phyloP scores from a whole-genome alignment of 176 grass and related monocot species.

The Zoysia pacifica region DNA sequence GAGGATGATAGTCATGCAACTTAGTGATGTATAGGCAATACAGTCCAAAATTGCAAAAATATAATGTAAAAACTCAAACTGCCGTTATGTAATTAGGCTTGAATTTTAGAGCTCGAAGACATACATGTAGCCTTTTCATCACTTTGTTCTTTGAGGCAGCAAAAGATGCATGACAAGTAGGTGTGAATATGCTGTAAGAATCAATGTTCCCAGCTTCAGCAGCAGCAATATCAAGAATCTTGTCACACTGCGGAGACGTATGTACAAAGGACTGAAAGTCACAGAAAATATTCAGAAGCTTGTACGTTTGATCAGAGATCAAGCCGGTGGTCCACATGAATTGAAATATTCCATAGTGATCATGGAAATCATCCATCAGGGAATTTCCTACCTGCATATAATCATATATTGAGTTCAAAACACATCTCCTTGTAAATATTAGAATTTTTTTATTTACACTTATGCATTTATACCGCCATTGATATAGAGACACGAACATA shows the following conservation, averaged over 20 bases:
- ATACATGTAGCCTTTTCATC: slow-evolving; percentile 85
- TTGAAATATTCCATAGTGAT: slow-evolving; percentile 94
- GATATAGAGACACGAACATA: slow-evolving; percentile 8
- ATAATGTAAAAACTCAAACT: slow-evolving; percentile 3
- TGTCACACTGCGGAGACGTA: slow-evolving; percentile 67
- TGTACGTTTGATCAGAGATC: slow-evolving; percentile 99
- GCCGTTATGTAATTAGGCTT: slow-evolving; percentile 19
- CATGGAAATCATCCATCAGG: slow-evolving; percentile 94
- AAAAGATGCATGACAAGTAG: slow-evolving; percentile 78
- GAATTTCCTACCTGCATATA: slow-evolving; percentile 95
- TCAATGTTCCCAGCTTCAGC: slow-evolving; percentile 89
- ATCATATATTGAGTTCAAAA: slow-evolving; percentile 1
- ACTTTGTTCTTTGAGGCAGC: slow-evolving; percentile 82
- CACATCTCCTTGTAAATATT: not conserved
- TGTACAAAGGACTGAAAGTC: slow-evolving; percentile 87
- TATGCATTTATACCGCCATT: not conserved
- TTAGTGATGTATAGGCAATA: not conserved
- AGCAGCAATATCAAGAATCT: slow-evolving; percentile 78
- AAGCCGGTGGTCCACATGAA: slow-evolving; percentile 89
- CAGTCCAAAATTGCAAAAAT: slow-evolving; percentile 20
- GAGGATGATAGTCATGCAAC: not conserved
- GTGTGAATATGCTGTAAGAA: slow-evolving; percentile 97
- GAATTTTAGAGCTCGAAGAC: slow-evolving; percentile 39
- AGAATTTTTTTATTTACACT: slow-evolving; percentile 1
- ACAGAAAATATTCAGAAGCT: slow-evolving; percentile 83